A percentile compares a stretch with the other conserved stretches of the same genome.
Conservation (phyloP, 1,139 yeast species). For the Suzukiozyma palmioleophila region DNA sequence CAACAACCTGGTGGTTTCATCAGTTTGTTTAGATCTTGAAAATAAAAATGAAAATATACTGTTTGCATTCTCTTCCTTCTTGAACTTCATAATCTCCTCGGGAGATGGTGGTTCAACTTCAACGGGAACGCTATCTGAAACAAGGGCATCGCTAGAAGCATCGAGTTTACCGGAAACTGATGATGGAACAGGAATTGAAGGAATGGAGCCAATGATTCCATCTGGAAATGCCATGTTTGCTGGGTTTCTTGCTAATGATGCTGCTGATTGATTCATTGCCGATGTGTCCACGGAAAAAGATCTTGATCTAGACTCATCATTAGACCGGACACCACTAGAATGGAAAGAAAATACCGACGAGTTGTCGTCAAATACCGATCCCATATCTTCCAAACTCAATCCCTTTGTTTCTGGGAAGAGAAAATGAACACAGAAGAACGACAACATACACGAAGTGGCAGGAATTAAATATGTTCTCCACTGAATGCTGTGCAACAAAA, state of each 20-base stretch:
- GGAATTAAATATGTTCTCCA: constrained; percentile 85
- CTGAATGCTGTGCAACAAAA: constrained; percentile 67
- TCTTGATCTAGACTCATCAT: constrained; percentile 14
- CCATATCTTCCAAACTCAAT: constrained; percentile 51
- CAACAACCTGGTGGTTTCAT: constrained; percentile 1
- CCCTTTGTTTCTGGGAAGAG: constrained; percentile 56
- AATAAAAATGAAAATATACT: neutral
- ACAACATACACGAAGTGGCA: constrained; percentile 68
- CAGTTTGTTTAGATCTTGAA: neutral
- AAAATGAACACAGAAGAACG: constrained; percentile 51
- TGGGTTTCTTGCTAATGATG: constrained; percentile 39
- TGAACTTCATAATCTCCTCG: constrained; percentile 27
- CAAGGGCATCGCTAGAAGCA: constrained; percentile 18
- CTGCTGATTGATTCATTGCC: constrained; percentile 29
- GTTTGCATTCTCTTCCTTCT: constrained; percentile 15
- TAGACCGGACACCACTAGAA: constrained; percentile 29
- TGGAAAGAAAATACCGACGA: constrained; percentile 45
- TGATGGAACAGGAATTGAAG: constrained; percentile 6
- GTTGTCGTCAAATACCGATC: constrained; percentile 45
- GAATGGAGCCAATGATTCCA: constrained; percentile 8
- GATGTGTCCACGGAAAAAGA: no score
- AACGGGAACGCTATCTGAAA: constrained; percentile 22
- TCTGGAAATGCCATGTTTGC: constrained; percentile 22
- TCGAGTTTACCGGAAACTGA: constrained; percentile 9
- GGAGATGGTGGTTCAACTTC: constrained; percentile 40